phyloP scores from a whole-genome alignment of 2,329 filamentous ascomycete genomes.

The Oidium heveae region DNA sequence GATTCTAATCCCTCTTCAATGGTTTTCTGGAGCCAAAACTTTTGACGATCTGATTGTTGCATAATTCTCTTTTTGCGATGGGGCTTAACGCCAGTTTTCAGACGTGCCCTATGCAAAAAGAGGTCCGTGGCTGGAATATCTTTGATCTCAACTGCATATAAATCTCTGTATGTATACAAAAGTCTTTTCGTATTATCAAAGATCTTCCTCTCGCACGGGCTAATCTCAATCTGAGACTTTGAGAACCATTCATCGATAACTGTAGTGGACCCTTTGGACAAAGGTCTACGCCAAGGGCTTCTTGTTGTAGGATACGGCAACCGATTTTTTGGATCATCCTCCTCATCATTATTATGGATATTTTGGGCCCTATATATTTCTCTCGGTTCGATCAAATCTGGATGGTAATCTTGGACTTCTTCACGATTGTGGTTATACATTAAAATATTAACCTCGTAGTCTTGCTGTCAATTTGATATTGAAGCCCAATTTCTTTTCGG shows the following conservation, averaged over 20 bases:
- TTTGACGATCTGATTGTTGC: not conserved
- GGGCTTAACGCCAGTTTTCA: not conserved
- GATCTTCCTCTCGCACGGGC: not conserved
- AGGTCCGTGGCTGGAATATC: not conserved
- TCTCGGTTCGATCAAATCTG: not conserved
- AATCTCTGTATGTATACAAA: not conserved
- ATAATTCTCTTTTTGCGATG: not conserved
- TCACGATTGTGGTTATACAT: not conserved
- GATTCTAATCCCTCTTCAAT: not conserved
- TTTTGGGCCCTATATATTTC: not conserved
- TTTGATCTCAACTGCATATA: not conserved
- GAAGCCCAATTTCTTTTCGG: not conserved
- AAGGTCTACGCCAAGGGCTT: not conserved
- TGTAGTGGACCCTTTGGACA: not conserved
- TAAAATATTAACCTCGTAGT: not conserved
- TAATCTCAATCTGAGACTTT: not conserved
- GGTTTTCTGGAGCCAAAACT: not conserved
- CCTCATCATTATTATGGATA: not conserved
- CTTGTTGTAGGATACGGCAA: not conserved
- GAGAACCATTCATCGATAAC: not conserved
- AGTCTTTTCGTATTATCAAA: not conserved
- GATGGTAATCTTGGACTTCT: not conserved
- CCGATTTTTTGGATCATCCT: not conserved
- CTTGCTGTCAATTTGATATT: not conserved
- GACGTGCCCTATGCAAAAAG: not conserved